Evolutionary conservation across 228 moss, liverwort and hornwort genomes (phyloP), one percentile per base, ranked within the genome.

Genomic region (Sphagnum fallax): DNA sequence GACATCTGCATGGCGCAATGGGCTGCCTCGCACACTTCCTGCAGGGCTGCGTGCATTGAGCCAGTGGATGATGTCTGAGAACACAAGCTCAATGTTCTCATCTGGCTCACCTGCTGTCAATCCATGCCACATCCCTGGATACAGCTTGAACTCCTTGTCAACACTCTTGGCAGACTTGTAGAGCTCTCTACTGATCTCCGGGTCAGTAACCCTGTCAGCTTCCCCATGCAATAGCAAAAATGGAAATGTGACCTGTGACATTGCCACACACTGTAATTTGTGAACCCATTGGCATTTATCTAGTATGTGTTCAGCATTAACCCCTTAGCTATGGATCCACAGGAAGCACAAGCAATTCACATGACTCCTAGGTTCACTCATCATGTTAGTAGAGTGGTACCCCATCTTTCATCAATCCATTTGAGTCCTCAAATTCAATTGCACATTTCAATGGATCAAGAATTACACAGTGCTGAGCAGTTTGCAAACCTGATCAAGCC

Each of bases 61-160:
- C 88, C 88, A 88, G 18, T 72, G 76, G 47, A 85, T 80, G 66
- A 88, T 85, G 76, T 88, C 85, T 49, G 67, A 82, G 66, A 49
- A 88, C 57, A 88, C 88, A 13, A 82, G 85, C 70, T 88, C 88
- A 10, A 88, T 80, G 77, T 80, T 78, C 59, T 88, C 82, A 51
- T 88, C 88, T 1, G 88, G 62, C 74, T 88, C 88, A 4, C 88
- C 88, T 9, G 78, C 32, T 58, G 84, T 84, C 72, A 88, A 73
- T 47, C 88, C 73, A 52, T 88, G 88, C 88, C 88, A 88, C 88
- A 88, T 80, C 50, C 82, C 88, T 6, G 85, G 80, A 76, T 88
- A 88, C 16, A 82, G 73, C 77, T 85, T 85, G 6, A 88, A 68
- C 60, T 84, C 82, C 72, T 88, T 88, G 74, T 88, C 88, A 68